Percentiles rank a stretch among this genome's conserved stretches.
Evolutionary conservation across 163 green algal species (phyloP).

Genomic region (Coccomyxa subellipsoidea): DNA sequence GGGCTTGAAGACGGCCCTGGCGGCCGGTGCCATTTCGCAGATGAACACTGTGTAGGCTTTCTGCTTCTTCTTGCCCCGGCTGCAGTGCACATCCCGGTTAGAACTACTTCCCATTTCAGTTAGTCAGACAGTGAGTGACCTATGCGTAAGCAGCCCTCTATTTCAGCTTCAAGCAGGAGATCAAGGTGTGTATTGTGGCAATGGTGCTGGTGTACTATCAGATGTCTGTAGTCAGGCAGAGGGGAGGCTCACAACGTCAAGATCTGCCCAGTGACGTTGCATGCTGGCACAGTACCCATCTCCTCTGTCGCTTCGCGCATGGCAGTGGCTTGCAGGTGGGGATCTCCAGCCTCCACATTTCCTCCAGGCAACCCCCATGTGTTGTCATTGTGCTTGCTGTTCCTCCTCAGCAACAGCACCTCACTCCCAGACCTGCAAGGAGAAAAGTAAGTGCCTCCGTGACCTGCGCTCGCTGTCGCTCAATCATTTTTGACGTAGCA

Average conservation of each 20-base stretch:
- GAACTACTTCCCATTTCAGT: not conserved
- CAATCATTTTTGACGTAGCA: not conserved
- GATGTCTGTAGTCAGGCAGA: not conserved
- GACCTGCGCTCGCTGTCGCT: not conserved
- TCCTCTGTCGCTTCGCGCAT: slow-evolving; percentile 67
- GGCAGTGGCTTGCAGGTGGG: slow-evolving; percentile 55
- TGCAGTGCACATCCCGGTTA: slow-evolving; percentile 16
- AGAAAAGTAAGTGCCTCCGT: not conserved
- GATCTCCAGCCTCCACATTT: slow-evolving; percentile 48
- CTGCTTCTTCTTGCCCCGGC: slow-evolving; percentile 61
- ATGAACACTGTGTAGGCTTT: slow-evolving; percentile 82
- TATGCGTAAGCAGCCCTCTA: not conserved
- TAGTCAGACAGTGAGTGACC: too few relatives aligned
- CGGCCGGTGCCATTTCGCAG: slow-evolving; percentile 23
- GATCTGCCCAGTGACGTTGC: slow-evolving; percentile 37
- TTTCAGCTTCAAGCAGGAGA: not conserved
- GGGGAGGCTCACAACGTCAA: slow-evolving; percentile 43
- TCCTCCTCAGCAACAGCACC: slow-evolving; percentile 45
- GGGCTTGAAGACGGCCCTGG: slow-evolving; percentile 30
- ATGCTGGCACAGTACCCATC: slow-evolving; percentile 43
- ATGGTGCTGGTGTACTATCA: not conserved
- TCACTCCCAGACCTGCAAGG: slow-evolving; percentile 17
- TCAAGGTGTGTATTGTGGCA: not conserved
- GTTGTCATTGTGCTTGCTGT: slow-evolving; percentile 55
- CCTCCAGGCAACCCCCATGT: slow-evolving; percentile 66